These are phyloP conservation scores for Salvia hispanica DNA, from an alignment of 257 asterid genomes.

Conservation along the genomic window DNA sequence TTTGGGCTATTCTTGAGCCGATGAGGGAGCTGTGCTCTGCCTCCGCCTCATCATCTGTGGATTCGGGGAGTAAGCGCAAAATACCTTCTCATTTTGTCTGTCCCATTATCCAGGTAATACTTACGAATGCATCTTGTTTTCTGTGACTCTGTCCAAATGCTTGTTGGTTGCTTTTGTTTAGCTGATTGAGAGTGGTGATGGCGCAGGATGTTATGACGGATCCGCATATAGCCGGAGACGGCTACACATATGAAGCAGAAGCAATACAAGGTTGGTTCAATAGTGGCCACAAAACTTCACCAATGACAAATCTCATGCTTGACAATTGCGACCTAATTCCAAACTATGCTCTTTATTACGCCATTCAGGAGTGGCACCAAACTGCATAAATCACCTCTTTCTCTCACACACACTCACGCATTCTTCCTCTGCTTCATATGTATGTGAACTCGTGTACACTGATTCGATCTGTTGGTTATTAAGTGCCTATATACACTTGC, in stretches of 20 bases:
- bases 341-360: slow-evolving; percentile 81
- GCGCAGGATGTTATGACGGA: slow-evolving; percentile 90
- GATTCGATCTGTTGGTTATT: not conserved
- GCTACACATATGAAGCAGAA: slow-evolving; percentile 88
- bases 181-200: not conserved
- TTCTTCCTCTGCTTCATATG: too few relatives aligned
- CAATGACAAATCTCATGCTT: slow-evolving; percentile 90
- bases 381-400: slow-evolving; percentile 32
- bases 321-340: slow-evolving; percentile 77
- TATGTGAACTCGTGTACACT: too few relatives aligned
- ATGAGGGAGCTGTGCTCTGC: slow-evolving; percentile 55
- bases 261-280: slow-evolving; percentile 89
- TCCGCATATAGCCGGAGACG: slow-evolving; percentile 91
- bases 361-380: slow-evolving; percentile 93
- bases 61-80: slow-evolving; percentile 50
- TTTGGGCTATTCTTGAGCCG: slow-evolving; percentile 60
- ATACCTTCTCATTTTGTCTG: slow-evolving; percentile 82
- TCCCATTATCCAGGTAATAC: slow-evolving; percentile 81
- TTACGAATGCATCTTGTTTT: not conserved
- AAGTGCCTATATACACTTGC: too few relatives aligned
- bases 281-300: slow-evolving; percentile 85
- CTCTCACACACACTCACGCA: too few relatives aligned
- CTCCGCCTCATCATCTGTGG: slow-evolving; percentile 38
- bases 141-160: too few relatives aligned
- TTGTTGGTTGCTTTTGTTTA: not conserved